phyloP scores from a whole-genome alignment of 805 yeast genomes.

The Metschnikowia arizonensis region DNA sequence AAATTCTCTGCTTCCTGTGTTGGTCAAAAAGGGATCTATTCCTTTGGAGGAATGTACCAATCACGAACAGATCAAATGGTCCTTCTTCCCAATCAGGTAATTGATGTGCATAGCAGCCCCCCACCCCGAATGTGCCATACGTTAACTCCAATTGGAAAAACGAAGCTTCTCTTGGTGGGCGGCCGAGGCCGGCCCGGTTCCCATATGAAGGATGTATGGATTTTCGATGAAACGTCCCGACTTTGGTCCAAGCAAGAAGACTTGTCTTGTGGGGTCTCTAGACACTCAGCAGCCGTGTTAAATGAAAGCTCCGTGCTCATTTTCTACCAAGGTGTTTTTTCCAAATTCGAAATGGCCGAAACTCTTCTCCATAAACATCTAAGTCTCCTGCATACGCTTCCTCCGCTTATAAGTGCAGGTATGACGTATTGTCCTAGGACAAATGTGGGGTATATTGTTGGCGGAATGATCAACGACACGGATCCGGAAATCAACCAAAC shows the following conservation, averaged over 20 bases:
- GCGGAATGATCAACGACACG: constrained; percentile 39
- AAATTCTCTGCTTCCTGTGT: constrained; percentile 42
- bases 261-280: constrained; percentile 21
- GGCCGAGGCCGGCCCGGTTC: constrained; percentile 64
- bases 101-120: too few species aligned
- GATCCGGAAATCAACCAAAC: constrained; percentile 29
- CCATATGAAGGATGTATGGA: constrained; percentile 33
- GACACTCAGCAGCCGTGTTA: constrained; percentile 13
- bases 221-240: constrained; percentile 8
- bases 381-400: background rate
- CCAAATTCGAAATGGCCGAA: background rate
- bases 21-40: constrained; percentile 15
- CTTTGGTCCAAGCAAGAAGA: constrained; percentile 40
- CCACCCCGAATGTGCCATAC: constrained; percentile 65
- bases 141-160: constrained; percentile 30
- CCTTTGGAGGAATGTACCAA: constrained; percentile 38
- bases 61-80: constrained; percentile 20
- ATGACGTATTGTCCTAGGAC: constrained; percentile 26
- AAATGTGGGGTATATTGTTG: constrained; percentile 41
- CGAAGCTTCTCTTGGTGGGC: constrained; percentile 46
- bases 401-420: constrained; percentile 27
- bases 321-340: constrained; percentile 13
- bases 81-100: background rate
- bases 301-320: constrained; percentile 8
- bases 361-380: background rate